Percentiles rank a stretch among this genome's conserved stretches.
These are phyloP conservation scores for Solanum medicagineum DNA, from an alignment of 257 asterid genomes.

Conservation along the genomic window DNA sequence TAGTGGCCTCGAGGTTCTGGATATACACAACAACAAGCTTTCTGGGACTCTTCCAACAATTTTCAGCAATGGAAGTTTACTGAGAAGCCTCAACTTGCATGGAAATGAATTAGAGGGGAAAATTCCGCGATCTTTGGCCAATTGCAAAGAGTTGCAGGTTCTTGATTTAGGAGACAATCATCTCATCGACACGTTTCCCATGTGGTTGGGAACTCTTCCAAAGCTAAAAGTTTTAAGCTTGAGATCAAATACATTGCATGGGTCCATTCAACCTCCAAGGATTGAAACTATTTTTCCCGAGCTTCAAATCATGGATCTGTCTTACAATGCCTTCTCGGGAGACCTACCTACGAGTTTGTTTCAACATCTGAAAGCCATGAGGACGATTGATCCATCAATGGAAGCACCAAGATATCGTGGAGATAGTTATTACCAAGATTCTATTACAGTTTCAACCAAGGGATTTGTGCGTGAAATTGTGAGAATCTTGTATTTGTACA, in stretches of 20 bases:
- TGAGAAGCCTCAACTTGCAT: too few species aligned
- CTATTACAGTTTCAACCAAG: not conserved
- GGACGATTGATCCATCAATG: not conserved
- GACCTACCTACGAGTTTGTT: slow-evolving; percentile 1
- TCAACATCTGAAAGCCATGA: slow-evolving; percentile 1
- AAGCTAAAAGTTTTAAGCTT: slow-evolving; percentile 8
- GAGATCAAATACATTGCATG: slow-evolving; percentile 8
- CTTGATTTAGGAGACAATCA: slow-evolving; percentile 13
- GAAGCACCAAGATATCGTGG: not conserved
- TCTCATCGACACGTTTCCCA: slow-evolving; percentile 7
- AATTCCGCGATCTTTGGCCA: slow-evolving; percentile 1
- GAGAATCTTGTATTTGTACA: not conserved
- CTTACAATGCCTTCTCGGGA: slow-evolving; percentile 7
- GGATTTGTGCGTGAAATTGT: not conserved
- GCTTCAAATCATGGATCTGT: slow-evolving; percentile 9
- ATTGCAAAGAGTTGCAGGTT: slow-evolving; percentile 10
- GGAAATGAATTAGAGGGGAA: not conserved
- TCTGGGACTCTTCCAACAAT: too few species aligned
- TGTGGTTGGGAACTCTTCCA: slow-evolving; percentile 5
- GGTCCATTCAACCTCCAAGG: not conserved
- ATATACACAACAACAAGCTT: too few species aligned
- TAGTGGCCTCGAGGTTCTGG: not conserved
- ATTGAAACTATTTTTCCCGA: not conserved
- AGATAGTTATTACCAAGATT: slow-evolving; percentile 1
- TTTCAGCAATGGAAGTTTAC: too few species aligned